Evolutionary conservation across 495 filamentous ascomycete species (phyloP).

Genomic region (Evansstolkia leycettana): DNA sequence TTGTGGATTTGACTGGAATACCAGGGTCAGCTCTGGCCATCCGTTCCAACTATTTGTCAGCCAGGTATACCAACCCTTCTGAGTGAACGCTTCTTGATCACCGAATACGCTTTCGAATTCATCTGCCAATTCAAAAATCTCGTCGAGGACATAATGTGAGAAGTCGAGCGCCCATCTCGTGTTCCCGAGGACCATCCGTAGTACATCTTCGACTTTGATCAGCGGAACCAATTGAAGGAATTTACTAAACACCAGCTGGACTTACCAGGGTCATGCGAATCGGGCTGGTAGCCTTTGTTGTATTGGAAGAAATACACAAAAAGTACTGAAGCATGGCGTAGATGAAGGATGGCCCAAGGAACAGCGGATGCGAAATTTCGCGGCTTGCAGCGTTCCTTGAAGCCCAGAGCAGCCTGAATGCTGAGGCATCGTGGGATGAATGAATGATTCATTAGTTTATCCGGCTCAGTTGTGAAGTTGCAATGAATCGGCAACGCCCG

Average conservation of each 20-base stretch:
- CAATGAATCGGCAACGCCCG: slow-evolving; percentile 52
- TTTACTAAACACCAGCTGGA: not conserved
- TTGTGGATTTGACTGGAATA: slow-evolving; percentile 32
- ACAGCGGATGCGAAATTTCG: slow-evolving; percentile 55
- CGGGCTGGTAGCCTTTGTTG: slow-evolving; percentile 32
- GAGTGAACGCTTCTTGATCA: slow-evolving; percentile 30
- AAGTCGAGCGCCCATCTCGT: slow-evolving; percentile 57
- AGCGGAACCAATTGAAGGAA: slow-evolving; percentile 14
- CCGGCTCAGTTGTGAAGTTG: slow-evolving; percentile 60
- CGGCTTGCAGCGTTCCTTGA: slow-evolving; percentile 42
- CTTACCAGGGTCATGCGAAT: slow-evolving; percentile 54
- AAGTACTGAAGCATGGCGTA: slow-evolving; percentile 56
- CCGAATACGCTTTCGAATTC: slow-evolving; percentile 32
- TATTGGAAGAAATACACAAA: slow-evolving; percentile 48
- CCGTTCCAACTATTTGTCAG: not conserved
- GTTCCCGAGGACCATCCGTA: slow-evolving; percentile 31
- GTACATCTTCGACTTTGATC: slow-evolving; percentile 19
- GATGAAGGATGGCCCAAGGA: slow-evolving; percentile 59
- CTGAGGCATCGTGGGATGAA: slow-evolving; percentile 58
- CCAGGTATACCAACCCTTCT: slow-evolving; percentile 26
- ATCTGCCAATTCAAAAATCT: slow-evolving; percentile 48
- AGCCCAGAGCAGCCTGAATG: slow-evolving; percentile 57
- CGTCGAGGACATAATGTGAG: slow-evolving; percentile 55
- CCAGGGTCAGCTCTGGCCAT: slow-evolving; percentile 2
- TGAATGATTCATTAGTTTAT: slow-evolving; percentile 55